Base-by-base conservation (phyloP, 2,329 filamentous ascomycete genomes). In the Westerdykella ornata region DNA sequence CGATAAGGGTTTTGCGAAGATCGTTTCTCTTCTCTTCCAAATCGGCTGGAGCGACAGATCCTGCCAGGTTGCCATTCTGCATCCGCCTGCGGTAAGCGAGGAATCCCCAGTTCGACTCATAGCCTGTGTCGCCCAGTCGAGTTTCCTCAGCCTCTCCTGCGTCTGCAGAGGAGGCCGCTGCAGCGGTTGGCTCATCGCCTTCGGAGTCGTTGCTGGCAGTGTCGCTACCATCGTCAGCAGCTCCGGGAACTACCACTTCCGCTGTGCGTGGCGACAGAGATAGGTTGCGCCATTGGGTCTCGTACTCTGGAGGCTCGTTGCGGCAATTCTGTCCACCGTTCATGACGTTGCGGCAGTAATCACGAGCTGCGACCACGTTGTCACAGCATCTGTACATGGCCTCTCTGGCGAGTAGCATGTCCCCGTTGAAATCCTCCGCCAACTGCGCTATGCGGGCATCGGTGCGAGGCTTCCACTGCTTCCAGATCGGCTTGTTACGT, bases 351-450 rank as follows among this genome's bases (percentile, higher is more conserved):
- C 71, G 72, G 59, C 85, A 92, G 61, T 97, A 97, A 42, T 92
- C 85, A 26, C 73, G 71, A 5, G 87, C 81, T 18, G 72, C 68
- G 2, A 69, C 62, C 4, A 66, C 54, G 39, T 76, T 76, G 42
- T 87, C 86, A 56, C 87, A 84, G 54, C 86, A 86, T 41, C 90
- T 81, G 62, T 87, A 96, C 0, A 92, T 69, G 20, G 86, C 88
- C 65, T 97, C 90, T 22, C 77, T 75, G 5, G 77, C 83, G 39
- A 96, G 71, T 69, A 15, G 80, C 72, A 44, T 71, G 78, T 1
- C 73, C 74, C 41, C 71, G 16, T 17, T 33, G 30, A 33, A 33
- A 20, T 37, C 44, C 7, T 73, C 70, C 35, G 62, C 66, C 14
- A 80, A 56, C 19, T 68, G 69, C 2, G 56, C 48, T 20, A 72